A percentile compares a stretch with the other conserved stretches of the same genome.
Evolutionary conservation across 2,329 filamentous ascomycete genomes (phyloP).

Genomic region (Claviceps digitariae): DNA sequence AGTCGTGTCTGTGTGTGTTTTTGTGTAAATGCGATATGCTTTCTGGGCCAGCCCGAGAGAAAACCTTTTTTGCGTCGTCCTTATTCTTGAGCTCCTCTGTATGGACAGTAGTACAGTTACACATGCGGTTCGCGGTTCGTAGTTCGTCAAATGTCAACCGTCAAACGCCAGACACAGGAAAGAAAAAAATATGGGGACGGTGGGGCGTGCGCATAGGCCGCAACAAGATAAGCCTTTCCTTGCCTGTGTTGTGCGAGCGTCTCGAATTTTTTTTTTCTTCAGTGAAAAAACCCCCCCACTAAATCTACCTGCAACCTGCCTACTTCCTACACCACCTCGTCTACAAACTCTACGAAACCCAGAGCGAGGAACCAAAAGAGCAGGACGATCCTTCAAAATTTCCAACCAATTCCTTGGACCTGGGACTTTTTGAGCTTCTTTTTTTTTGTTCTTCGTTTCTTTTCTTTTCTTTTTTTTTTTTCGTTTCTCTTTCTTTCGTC

Average conservation of each 20-base stretch:
- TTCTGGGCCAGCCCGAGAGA: not conserved
- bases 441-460: not conserved
- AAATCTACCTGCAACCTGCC: not conserved
- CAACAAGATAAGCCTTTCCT: not conserved
- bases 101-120: no score
- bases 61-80: no score
- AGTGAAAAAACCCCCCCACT: conserved; percentile 7
- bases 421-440: not conserved
- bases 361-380: not conserved
- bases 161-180: not conserved
- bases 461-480: not conserved
- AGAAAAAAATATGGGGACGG: not conserved
- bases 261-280: conserved; percentile 14
- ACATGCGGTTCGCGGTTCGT: no score
- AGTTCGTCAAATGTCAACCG: no score
- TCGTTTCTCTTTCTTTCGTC: not conserved
- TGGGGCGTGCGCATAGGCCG: not conserved
- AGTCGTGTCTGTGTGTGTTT: no score
- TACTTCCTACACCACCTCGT: not conserved
- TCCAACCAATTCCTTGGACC: not conserved
- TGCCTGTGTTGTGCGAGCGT: not conserved
- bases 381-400: no score
- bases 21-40: not conserved
- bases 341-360: not conserved
- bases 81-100: no score